Conservation (phyloP, 2,329 filamentous ascomycete species). For the Colletotrichum melonis region DNA sequence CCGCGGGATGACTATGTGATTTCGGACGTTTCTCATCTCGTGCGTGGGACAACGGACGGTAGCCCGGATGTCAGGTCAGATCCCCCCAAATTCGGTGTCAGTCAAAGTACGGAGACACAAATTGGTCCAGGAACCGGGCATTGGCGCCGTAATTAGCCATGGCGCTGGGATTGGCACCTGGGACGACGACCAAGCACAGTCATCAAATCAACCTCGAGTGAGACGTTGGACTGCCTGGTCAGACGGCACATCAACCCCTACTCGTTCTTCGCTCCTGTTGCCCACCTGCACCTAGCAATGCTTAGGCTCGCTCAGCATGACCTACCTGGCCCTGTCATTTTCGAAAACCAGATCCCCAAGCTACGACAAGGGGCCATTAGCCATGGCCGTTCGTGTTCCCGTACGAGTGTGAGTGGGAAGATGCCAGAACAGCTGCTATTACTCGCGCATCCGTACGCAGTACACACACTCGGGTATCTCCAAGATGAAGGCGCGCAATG, state of each 20-base stretch:
- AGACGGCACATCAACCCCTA: slow-evolving; percentile 13
- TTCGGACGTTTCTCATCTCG: slow-evolving; percentile 28
- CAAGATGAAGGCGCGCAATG: slow-evolving; percentile 21
- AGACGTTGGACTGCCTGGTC: slow-evolving; percentile 16
- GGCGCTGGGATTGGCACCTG: slow-evolving; percentile 25
- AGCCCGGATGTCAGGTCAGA: slow-evolving; percentile 15
- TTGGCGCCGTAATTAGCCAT: slow-evolving; percentile 16
- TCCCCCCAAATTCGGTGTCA: not conserved
- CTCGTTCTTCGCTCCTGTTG: not conserved
- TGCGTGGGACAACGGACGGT: slow-evolving; percentile 25
- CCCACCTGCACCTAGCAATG: too few species aligned
- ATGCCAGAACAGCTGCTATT: not conserved
- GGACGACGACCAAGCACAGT: slow-evolving; percentile 10
- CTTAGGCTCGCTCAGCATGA: not conserved
- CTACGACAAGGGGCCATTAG: not conserved
- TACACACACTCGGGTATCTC: not conserved
- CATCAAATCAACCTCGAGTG: slow-evolving; percentile 8
- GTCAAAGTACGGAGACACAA: not conserved
- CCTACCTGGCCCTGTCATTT: not conserved
- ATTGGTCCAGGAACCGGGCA: slow-evolving; percentile 8
- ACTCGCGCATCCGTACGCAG: not conserved
- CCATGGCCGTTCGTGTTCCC: not conserved
- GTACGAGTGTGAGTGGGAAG: slow-evolving; percentile 2
- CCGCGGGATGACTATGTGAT: not conserved
- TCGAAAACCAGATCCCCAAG: slow-evolving; percentile 3